Evolutionary conservation across 1,139 yeast genomes (phyloP).

Genomic region (Zygoascus meyerae): DNA sequence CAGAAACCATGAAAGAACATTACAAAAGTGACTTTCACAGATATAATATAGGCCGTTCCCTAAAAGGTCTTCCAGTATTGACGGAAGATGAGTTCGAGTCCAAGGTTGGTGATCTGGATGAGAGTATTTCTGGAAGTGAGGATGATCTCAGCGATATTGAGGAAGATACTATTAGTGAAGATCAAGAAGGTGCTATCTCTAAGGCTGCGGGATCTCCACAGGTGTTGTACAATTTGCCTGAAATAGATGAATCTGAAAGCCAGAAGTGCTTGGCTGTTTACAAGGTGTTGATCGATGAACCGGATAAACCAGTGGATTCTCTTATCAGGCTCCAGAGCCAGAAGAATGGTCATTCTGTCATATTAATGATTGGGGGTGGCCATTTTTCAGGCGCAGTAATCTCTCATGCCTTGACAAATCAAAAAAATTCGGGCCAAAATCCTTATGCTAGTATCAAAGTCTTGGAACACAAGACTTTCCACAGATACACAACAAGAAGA

Average conservation of each 20-base stretch:
- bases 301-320: slow-evolving; percentile 40
- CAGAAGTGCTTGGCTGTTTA: slow-evolving; percentile 57
- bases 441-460: slow-evolving; percentile 45
- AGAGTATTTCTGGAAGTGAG: slow-evolving; percentile 58
- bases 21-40: slow-evolving; percentile 59
- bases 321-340: slow-evolving; percentile 32
- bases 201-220: slow-evolving; percentile 3
- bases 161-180: background rate
- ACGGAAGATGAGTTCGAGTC: slow-evolving; percentile 56
- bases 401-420: slow-evolving; percentile 60
- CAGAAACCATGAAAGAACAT: slow-evolving; percentile 35
- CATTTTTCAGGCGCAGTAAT: slow-evolving; percentile 96
- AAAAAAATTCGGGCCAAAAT: slow-evolving; percentile 38
- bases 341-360: slow-evolving; percentile 48
- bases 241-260: slow-evolving; percentile 27
- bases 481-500: slow-evolving; percentile 90
- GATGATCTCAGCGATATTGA: slow-evolving; percentile 10
- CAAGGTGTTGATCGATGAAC: slow-evolving; percentile 53
- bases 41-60: slow-evolving; percentile 52
- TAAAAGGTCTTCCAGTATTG: slow-evolving; percentile 44
- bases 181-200: background rate
- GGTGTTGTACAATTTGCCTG: slow-evolving; percentile 3
- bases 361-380: slow-evolving; percentile 96
- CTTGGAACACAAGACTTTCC: slow-evolving; percentile 78
- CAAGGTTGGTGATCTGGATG: slow-evolving; percentile 45